Base-by-base conservation (phyloP, 1,284 basidiomycete genomes). In the Sparassis latifolia region DNA sequence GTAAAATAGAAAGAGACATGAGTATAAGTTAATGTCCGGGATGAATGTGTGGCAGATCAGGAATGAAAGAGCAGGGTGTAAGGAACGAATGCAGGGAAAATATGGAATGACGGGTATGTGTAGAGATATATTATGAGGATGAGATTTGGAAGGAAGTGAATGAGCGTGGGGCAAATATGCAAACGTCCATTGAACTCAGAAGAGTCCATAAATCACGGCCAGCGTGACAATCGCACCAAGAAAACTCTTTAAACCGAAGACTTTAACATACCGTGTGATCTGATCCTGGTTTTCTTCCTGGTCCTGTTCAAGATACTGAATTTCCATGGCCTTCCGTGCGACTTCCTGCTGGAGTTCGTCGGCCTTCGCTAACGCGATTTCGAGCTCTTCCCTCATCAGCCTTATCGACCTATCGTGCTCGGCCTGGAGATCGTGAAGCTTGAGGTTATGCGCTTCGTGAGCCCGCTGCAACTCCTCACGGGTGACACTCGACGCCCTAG, bases 391-490 rank as follows among this genome's bases (percentile, higher is more conserved):
- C 57, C 72, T 76, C 44, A 89, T 51, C 27, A 63, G 73, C 59
- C 78, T 79, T 47, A 84, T 68, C 35, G 72, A 70, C 59, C 81
- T 83, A 45, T 84, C 82, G 60, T 92, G 82, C 43, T 79, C 79
- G 33, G 84, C 81, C 62, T 88, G 75, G 52, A 92, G 62, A 65
- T 92, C 89, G 55, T 86, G 74, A 59, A 93, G 70, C 70, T 86
- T 91, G 55, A 85, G 72, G 61, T 88, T 91, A 65, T 89, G 89
- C 4, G 87, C 89, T 63, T 89, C 85, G 58, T 89, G 86, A 64
- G 86, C 67, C 59, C 75, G 79, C 63, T 82, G 80, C 43, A 91
- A 68, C 52, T 90, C 86, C 55, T 90, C 86, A 59, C 80, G 82
- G 37, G 85, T 78, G 7, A 88, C 79, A 7, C 72, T 75, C 39